Conservation (phyloP, 352 stramenopile genomes). For the Pythium myriotylum region DNA sequence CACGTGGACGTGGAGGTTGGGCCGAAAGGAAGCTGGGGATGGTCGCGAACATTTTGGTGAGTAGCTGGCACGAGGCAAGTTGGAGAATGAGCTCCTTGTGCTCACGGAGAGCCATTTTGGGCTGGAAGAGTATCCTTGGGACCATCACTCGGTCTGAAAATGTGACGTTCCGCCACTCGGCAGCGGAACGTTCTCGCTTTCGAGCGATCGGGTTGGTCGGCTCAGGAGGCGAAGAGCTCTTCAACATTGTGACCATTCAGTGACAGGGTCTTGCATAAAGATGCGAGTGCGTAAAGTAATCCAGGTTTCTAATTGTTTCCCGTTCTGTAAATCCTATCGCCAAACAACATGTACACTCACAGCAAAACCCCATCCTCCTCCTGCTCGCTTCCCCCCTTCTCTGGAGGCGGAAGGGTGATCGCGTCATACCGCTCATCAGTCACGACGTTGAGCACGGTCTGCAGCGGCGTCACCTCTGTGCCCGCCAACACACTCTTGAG, state of each 20-base stretch:
- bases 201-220: too few species aligned
- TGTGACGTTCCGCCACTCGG: too few species aligned
- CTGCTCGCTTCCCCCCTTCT: neutral
- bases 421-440: constrained; percentile 45
- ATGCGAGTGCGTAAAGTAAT: too few species aligned
- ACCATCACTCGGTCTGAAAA: constrained; percentile 1
- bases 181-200: too few species aligned
- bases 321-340: neutral
- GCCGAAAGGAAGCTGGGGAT: constrained; percentile 18
- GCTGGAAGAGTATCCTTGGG: constrained; percentile 13
- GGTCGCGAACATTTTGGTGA: constrained; percentile 15
- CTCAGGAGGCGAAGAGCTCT: neutral
- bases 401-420: constrained; percentile 39
- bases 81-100: constrained; percentile 15
- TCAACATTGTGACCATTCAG: constrained; percentile 17
- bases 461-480: constrained; percentile 33
- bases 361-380: constrained; percentile 20
- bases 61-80: neutral
- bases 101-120: constrained; percentile 14
- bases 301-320: constrained; percentile 9
- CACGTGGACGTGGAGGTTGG: constrained; percentile 2
- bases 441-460: constrained; percentile 37
- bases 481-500: constrained; percentile 40
- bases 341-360: neutral
- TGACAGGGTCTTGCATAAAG: too few species aligned